phyloP scores from a whole-genome alignment of 2,329 filamentous ascomycete genomes.

The Epichloe festucae region DNA sequence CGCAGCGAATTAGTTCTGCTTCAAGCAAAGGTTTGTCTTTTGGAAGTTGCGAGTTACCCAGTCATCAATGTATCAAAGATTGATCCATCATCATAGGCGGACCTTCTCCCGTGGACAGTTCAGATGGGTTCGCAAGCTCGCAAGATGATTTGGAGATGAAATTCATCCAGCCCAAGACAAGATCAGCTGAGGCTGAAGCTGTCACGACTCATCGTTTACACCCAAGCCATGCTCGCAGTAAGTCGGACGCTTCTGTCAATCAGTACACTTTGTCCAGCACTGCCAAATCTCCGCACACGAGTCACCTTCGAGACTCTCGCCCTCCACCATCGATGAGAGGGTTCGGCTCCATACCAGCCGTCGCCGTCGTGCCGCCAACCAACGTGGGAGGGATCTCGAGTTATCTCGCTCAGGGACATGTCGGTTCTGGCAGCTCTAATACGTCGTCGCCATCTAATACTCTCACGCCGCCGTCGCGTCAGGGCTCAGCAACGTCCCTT shows the following conservation, averaged over 20 bases:
- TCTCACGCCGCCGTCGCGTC: constrained; percentile 7
- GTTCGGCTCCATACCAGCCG: constrained; percentile 14
- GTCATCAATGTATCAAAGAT: neutral
- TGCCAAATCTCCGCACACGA: constrained; percentile 6
- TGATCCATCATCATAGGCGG: constrained; percentile 2
- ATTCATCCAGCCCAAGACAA: constrained; percentile 8
- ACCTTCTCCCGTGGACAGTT: constrained; percentile 18
- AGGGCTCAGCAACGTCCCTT: constrained; percentile 12
- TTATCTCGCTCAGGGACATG: neutral
- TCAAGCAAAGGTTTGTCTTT: constrained; percentile 22
- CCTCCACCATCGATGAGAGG: constrained; percentile 19
- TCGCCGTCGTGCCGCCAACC: neutral
- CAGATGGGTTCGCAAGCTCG: constrained; percentile 24
- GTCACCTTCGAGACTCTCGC: constrained; percentile 11
- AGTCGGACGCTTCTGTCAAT: constrained; percentile 18
- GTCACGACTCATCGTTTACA: constrained; percentile 11
- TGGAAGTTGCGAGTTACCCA: neutral
- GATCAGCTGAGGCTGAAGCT: constrained; percentile 1
- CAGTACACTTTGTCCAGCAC: constrained; percentile 9
- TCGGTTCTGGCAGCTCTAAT: neutral
- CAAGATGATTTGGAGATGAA: constrained; percentile 29
- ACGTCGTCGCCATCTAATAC: constrained; percentile 3
- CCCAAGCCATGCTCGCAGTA: constrained; percentile 16
- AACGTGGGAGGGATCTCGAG: neutral
- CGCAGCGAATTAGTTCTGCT: constrained; percentile 22